These are phyloP conservation scores for Bipolaris sorokiniana DNA, from an alignment of 2,329 filamentous ascomycete species.

Conservation along the genomic window DNA sequence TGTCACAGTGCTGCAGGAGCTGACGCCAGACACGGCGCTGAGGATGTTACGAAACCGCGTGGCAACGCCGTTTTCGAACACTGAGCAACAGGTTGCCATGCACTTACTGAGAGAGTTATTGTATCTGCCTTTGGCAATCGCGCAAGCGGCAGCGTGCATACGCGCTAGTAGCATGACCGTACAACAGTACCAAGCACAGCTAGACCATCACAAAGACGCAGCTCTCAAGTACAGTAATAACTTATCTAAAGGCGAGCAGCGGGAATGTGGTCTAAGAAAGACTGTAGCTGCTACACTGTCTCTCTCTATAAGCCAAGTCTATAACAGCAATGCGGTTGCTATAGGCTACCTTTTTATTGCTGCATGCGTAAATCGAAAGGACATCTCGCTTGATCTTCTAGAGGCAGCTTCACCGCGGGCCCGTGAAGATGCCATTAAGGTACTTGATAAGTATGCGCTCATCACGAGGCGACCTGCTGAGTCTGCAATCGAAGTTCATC, in stretches of 20 bases:
- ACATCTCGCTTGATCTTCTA: slow-evolving; percentile 27
- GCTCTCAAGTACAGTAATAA: background rate
- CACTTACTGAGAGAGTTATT: slow-evolving; percentile 15
- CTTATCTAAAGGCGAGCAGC: background rate
- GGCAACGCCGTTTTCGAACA: background rate
- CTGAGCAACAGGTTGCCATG: slow-evolving; percentile 12
- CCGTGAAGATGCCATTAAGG: slow-evolving; percentile 18
- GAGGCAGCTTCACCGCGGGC: slow-evolving; percentile 9
- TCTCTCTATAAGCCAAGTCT: background rate
- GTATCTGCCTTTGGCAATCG: slow-evolving; percentile 7
- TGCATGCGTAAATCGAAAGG: slow-evolving; percentile 44
- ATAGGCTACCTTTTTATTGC: slow-evolving; percentile 50
- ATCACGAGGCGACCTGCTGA: slow-evolving; percentile 15
- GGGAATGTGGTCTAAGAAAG: background rate
- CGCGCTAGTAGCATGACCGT: background rate
- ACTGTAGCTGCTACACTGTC: background rate
- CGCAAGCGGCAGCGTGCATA: too few species aligned
- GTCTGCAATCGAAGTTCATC: slow-evolving; percentile 18
- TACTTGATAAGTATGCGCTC: slow-evolving; percentile 18
- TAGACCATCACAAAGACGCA: background rate
- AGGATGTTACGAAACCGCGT: slow-evolving; percentile 1
- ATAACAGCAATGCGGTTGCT: slow-evolving; percentile 35
- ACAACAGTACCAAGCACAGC: background rate
- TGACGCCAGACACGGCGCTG: slow-evolving; percentile 11
- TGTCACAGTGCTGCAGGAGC: slow-evolving; percentile 15